Evolutionary conservation across 2,329 filamentous ascomycete species (phyloP).

Genomic region (Lasiodiplodia gonubiensis): DNA sequence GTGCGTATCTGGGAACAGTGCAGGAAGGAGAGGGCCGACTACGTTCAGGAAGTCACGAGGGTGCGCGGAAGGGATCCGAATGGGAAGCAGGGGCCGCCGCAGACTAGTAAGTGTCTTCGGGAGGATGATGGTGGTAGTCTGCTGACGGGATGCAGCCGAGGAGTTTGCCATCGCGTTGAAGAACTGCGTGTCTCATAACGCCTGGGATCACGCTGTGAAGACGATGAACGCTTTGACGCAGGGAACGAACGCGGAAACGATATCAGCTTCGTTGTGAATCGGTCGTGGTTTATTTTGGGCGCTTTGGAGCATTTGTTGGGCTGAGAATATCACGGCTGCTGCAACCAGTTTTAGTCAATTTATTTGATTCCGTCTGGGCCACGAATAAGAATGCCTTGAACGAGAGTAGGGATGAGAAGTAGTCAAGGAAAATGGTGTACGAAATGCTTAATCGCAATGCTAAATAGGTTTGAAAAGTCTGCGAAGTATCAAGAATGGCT

Average conservation of each 20-base stretch:
- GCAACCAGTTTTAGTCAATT: no score
- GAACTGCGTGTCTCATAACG: not conserved
- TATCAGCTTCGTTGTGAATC: not conserved
- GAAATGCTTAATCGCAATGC: no score
- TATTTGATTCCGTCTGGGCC: no score
- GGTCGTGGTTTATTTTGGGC: no score
- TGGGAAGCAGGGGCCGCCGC: conserved; percentile 35
- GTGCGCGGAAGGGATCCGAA: conserved; percentile 57
- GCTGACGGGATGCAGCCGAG: not conserved
- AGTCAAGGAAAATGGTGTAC: no score
- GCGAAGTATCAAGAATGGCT: no score
- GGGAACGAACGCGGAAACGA: not conserved
- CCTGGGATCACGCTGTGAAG: conserved; percentile 6
- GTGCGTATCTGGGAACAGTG: conserved; percentile 65
- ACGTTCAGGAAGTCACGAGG: conserved; percentile 64
- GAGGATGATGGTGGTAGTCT: not conserved
- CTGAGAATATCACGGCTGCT: no score
- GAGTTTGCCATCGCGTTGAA: not conserved
- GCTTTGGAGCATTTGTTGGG: rapidly evolving
- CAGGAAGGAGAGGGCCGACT: conserved; percentile 62
- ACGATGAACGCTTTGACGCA: not conserved
- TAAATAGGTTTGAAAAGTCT: no score
- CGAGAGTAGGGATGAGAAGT: no score
- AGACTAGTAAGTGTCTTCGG: conserved; percentile 35
- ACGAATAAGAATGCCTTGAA: no score